Evolutionary conservation across 2,329 filamentous ascomycete species (phyloP).

Genomic region (Calonectria montana): DNA sequence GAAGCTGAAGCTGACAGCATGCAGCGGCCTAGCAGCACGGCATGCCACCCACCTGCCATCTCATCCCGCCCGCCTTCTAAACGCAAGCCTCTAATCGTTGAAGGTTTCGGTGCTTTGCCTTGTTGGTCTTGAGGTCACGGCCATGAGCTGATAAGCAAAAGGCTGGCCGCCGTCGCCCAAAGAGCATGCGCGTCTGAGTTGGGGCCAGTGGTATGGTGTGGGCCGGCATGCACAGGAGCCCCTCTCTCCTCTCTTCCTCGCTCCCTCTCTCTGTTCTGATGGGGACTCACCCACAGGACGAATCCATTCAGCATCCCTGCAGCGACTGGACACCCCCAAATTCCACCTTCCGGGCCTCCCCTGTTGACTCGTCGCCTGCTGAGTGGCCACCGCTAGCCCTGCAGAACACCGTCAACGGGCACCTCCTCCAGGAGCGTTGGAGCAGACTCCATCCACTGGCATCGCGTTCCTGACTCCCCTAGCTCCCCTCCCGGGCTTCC

Average conservation of each 20-base stretch:
- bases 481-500: constrained; percentile 6
- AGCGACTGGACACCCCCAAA: constrained; percentile 20
- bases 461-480: constrained; percentile 19
- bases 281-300: background rate
- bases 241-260: background rate
- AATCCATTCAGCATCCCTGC: constrained; percentile 31
- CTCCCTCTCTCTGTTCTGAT: background rate
- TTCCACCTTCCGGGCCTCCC: constrained; percentile 13
- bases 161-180: no score
- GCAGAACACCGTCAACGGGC: constrained; percentile 5
- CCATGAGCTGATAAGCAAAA: constrained; percentile 1
- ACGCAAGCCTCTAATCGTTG: background rate
- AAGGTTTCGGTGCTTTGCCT: constrained; percentile 4
- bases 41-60: constrained; percentile 1
- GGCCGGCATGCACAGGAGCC: background rate
- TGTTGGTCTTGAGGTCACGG: background rate
- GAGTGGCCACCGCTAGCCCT: constrained; percentile 9
- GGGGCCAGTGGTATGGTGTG: background rate
- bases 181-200: background rate
- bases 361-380: background rate
- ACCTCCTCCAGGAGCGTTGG: constrained; percentile 3
- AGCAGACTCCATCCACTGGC: constrained; percentile 8
- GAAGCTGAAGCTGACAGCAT: background rate
- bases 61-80: background rate
- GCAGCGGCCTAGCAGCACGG: background rate